Conservation (phyloP, 257 asterid genomes). For the Ligustrum vulgare region DNA sequence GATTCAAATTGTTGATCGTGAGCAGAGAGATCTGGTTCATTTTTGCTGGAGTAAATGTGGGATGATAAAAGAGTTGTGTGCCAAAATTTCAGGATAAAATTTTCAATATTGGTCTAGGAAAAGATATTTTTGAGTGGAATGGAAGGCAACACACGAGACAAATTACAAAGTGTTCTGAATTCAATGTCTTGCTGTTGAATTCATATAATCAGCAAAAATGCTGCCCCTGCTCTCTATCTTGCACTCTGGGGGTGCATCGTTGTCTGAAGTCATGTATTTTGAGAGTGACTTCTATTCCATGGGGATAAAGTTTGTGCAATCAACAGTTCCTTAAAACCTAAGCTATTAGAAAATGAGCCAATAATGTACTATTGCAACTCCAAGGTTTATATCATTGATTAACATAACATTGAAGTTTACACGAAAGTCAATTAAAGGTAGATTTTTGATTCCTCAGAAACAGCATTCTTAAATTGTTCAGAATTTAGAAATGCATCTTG, state of each 20-base stretch:
- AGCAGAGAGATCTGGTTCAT: neutral
- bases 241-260: neutral
- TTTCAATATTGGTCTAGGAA: neutral
- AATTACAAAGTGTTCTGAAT: too few species aligned
- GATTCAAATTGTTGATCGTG: neutral
- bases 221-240: neutral
- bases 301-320: neutral
- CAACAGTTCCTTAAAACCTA: neutral
- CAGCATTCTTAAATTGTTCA: neutral
- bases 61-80: neutral
- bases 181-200: neutral
- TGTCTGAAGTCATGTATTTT: neutral
- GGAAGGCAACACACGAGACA: too few species aligned
- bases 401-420: neutral
- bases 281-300: neutral
- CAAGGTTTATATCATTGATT: neutral
- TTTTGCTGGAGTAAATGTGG: neutral
- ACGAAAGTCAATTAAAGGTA: neutral
- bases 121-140: too few species aligned
- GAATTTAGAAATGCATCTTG: conserved; percentile 7
- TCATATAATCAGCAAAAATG: neutral
- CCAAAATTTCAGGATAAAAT: neutral
- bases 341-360: neutral
- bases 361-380: neutral
- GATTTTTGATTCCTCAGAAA: neutral